Conservation (phyloP, 176 grass and related monocot species). For the Elaeis guineensis region DNA sequence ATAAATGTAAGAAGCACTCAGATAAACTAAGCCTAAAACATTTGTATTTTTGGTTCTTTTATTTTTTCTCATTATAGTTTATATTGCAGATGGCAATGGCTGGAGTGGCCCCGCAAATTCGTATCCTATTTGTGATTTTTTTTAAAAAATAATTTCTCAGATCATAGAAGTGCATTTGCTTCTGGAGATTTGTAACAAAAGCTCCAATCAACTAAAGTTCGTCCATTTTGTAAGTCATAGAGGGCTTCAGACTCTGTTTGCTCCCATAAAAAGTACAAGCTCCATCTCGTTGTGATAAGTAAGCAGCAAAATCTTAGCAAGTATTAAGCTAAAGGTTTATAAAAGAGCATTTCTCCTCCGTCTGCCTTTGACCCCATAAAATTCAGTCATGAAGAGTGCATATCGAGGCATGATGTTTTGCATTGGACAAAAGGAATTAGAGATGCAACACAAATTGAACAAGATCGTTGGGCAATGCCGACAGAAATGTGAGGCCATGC, state of each 20-base stretch:
- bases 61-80: conserved; percentile 19
- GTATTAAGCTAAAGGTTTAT: conserved; percentile 1
- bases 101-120: conserved; percentile 76
- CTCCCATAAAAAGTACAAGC: too few species aligned
- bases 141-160: too few species aligned
- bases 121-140: conserved; percentile 40
- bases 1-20: conserved; percentile 54
- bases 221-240: too few species aligned
- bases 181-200: too few species aligned
- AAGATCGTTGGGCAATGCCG: conserved; percentile 62
- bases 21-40: neutral
- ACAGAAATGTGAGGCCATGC: conserved; percentile 79
- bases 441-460: conserved; percentile 92
- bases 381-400: conserved; percentile 83
- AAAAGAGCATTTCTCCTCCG: neutral
- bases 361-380: conserved; percentile 22
- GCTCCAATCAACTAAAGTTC: too few species aligned
- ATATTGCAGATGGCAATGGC: conserved; percentile 69
- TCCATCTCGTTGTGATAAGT: too few species aligned
- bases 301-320: too few species aligned
- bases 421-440: conserved; percentile 82
- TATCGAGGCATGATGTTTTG: conserved; percentile 90
- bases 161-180: too few species aligned
- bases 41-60: conserved; percentile 3
- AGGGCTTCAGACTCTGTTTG: too few species aligned